Conservation (phyloP, 208 protist species). For the Trypanosoma rangeli region DNA sequence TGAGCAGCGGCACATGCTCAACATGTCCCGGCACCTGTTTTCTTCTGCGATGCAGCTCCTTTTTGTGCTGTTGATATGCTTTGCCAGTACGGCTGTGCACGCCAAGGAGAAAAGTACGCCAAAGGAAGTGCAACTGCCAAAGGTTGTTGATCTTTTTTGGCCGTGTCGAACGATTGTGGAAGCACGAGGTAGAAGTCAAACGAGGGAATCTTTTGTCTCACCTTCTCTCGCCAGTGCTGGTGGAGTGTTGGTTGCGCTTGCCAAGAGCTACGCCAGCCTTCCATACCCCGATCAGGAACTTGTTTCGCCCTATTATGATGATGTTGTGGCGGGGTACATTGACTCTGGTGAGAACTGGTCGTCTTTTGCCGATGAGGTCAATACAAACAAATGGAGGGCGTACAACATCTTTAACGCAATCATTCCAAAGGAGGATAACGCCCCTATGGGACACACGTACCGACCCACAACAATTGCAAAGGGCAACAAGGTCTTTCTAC, state of each 20-base stretch:
- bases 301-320: not conserved
- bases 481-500: conserved; percentile 19
- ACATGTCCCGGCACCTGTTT: not conserved
- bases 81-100: not conserved
- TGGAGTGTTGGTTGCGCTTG: not conserved
- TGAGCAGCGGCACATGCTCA: not conserved
- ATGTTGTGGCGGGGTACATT: not conserved
- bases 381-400: not conserved
- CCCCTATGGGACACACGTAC: not conserved
- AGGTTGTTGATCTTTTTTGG: not conserved
- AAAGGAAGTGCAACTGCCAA: not conserved
- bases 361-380: not conserved
- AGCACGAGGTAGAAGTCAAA: not conserved
- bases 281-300: not conserved
- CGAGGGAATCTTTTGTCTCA: not conserved
- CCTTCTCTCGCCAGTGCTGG: not conserved
- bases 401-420: not conserved
- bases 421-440: not conserved
- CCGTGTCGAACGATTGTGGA: too few relatives aligned
- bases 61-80: not conserved
- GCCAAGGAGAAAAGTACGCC: not conserved
- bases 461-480: conserved; percentile 11
- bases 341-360: not conserved
- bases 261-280: not conserved
- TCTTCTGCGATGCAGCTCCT: not conserved